phyloP scores from a whole-genome alignment of 805 yeast genomes.

The Brettanomyces bruxellensis region DNA sequence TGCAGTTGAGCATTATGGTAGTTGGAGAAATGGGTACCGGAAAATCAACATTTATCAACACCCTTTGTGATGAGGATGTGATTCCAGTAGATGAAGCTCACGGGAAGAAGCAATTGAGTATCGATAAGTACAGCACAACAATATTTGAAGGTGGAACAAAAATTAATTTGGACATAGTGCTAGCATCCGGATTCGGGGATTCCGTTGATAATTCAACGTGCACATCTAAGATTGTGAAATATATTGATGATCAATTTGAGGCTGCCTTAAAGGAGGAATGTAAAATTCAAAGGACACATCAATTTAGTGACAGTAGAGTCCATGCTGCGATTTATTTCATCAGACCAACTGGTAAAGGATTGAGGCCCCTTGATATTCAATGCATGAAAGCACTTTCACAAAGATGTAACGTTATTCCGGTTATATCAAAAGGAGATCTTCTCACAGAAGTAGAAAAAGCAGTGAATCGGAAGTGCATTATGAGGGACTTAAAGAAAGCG shows the following conservation, averaged over 20 bases:
- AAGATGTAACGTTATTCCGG: conserved; percentile 74
- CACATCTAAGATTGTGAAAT: conserved; percentile 53
- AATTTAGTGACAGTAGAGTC: conserved; percentile 55
- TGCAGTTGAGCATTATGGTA: conserved; percentile 40
- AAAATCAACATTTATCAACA: conserved; percentile 71
- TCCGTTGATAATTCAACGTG: conserved; percentile 52
- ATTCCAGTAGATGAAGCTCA: conserved; percentile 33
- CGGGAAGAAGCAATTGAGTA: conserved; percentile 9
- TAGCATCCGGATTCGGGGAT: conserved; percentile 67
- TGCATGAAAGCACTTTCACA: conserved; percentile 58
- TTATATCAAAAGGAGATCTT: conserved; percentile 73
- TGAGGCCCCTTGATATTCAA: conserved; percentile 61
- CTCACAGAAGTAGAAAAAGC: conserved; percentile 44
- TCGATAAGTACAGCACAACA: conserved; percentile 25
- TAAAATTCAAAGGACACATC: conserved; percentile 39
- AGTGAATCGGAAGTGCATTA: conserved; percentile 36
- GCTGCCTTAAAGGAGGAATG: conserved; percentile 64
- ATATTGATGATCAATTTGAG: conserved; percentile 70
- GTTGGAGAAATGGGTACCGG: conserved; percentile 59
- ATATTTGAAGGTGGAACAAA: conserved; percentile 38
- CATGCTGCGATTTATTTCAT: conserved; percentile 84
- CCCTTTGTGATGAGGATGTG: conserved; percentile 52
- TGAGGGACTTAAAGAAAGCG: conserved; percentile 29
- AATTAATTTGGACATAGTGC: conserved; percentile 54
- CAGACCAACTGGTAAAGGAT: conserved; percentile 57